These are phyloP conservation scores for Agaricus subrufescens DNA, from an alignment of 768 basidiomycete genomes.

Conservation along the genomic window DNA sequence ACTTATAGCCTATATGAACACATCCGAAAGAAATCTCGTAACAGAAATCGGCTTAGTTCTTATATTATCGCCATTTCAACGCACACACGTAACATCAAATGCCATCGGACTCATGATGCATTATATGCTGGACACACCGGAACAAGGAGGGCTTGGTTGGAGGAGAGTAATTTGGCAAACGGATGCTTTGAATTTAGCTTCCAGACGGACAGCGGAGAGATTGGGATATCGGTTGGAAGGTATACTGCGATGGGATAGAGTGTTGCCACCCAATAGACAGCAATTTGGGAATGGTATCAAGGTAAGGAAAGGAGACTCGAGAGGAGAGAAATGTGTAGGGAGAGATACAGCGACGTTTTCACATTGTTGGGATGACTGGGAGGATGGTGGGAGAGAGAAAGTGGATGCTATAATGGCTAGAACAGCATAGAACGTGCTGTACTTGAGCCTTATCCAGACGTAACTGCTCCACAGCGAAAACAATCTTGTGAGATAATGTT, in stretches of 20 bases:
- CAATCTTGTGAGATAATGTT: no score
- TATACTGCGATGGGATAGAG: slow-evolving; percentile 48
- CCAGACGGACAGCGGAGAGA: slow-evolving; percentile 46
- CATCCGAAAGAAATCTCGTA: slow-evolving; percentile 32
- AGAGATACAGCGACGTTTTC: slow-evolving; percentile 41
- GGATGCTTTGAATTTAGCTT: slow-evolving; percentile 40
- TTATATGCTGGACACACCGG: slow-evolving; percentile 37
- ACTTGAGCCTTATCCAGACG: no score
- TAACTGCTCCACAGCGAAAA: no score
- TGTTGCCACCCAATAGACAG: slow-evolving; percentile 35
- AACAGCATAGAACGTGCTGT: not conserved
- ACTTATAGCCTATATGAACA: slow-evolving; percentile 44
- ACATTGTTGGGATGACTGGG: slow-evolving; percentile 57
- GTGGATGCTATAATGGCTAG: slow-evolving; percentile 27
- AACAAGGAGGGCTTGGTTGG: slow-evolving; percentile 42
- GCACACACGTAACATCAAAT: slow-evolving; percentile 59
- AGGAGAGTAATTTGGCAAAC: slow-evolving; percentile 63
- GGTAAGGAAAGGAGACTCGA: slow-evolving; percentile 29
- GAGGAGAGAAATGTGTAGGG: slow-evolving; percentile 19
- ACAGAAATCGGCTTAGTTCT: slow-evolving; percentile 55
- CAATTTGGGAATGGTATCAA: slow-evolving; percentile 29
- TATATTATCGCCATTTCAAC: slow-evolving; percentile 53
- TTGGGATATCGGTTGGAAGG: slow-evolving; percentile 60
- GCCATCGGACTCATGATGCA: slow-evolving; percentile 46
- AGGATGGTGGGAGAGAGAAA: slow-evolving; percentile 27